Evolutionary conservation across 345 rosid genomes (phyloP), one percentile per base, ranked within the genome.

Genomic region (Brassica rapa): DNA sequence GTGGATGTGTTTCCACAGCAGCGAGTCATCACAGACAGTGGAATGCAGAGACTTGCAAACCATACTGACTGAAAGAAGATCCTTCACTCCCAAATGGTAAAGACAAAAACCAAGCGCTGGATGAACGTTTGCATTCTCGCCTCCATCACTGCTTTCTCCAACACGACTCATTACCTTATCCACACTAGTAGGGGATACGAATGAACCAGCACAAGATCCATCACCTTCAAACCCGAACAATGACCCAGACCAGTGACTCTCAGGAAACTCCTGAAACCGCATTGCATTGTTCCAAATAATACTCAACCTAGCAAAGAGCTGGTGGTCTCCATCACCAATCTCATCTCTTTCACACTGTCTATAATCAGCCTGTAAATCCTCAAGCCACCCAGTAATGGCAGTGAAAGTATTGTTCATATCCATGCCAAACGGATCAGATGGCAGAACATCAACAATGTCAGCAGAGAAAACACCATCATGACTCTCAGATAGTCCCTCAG

Each of bases 361-460:
- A 70, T 80, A 87, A 66, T 85, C 94, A 74, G 76, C 83, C 84
- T 95, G 93, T 88, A 91, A 83, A 74, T 90, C 93, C 86, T 87
- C 93, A 56, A 96, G 96, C 94, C 92, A 93, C 21, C 97, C 92
- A 7, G 91, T 86, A 49, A 91, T 86, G 0, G 97, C 96, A 0
- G 94, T 93, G 69, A 96, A 84, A 12, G 99, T 90, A 27, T 86
- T 84, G 77, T 79, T 86, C 51, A 95, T 91, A 73, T 95, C 94
- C 84, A 81, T 81, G 24, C 91, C 98, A 70, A 95, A 95, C 1
- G 99, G 99, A 93, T 93, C 99, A 1, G 93, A 85, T 0, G 96
- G 97, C 87, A 93, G 80, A 84, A 89, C 86, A 81, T 93, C 99
- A 63, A 95, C 84, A 70, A 95, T 86, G 70, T 93, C 19, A 19